Conservation (phyloP, 139 green algal genomes). For the Marvania coccoides region DNA sequence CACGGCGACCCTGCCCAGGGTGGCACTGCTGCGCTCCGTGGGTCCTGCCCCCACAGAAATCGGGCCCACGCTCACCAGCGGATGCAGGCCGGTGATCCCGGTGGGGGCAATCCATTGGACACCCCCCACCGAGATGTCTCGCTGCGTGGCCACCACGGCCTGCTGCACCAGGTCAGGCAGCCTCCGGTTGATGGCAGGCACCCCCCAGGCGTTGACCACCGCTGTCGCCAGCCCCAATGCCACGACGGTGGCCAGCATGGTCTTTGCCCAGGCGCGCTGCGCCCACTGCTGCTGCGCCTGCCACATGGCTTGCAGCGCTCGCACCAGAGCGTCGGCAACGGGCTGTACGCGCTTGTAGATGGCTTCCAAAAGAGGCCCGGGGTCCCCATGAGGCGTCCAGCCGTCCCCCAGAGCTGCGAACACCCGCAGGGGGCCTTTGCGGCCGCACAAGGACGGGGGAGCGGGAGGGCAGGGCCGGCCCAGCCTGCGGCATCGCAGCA, state of each 20-base stretch:
- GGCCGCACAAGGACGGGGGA: not conserved
- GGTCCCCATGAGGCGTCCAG: not conserved
- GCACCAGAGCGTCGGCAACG: not conserved
- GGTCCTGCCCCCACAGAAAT: slow-evolving; percentile 38
- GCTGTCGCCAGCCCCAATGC: slow-evolving; percentile 15
- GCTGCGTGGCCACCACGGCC: slow-evolving; percentile 12
- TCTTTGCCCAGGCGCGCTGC: not conserved
- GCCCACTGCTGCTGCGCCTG: slow-evolving; percentile 6
- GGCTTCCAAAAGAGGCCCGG: not conserved
- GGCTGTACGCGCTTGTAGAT: not conserved
- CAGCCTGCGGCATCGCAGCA: not conserved
- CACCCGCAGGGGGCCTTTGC: not conserved
- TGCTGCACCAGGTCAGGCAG: slow-evolving; percentile 8
- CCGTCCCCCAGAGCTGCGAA: not conserved
- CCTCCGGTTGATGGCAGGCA: slow-evolving; percentile 25
- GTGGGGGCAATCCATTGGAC: slow-evolving; percentile 42
- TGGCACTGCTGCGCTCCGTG: slow-evolving; percentile 34
- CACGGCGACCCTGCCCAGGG: slow-evolving; percentile 31
- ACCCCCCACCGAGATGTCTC: slow-evolving; percentile 34
- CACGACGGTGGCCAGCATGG: slow-evolving; percentile 5
- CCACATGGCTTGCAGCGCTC: not conserved
- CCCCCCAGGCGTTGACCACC: slow-evolving; percentile 33
- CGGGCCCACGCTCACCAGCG: slow-evolving; percentile 45
- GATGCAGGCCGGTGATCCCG: slow-evolving; percentile 43
- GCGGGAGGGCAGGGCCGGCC: not conserved